Evolutionary conservation across 2,329 filamentous ascomycete species (phyloP), one percentile per base, ranked within the genome.

Genomic region (Xylariaceae sp.): DNA sequence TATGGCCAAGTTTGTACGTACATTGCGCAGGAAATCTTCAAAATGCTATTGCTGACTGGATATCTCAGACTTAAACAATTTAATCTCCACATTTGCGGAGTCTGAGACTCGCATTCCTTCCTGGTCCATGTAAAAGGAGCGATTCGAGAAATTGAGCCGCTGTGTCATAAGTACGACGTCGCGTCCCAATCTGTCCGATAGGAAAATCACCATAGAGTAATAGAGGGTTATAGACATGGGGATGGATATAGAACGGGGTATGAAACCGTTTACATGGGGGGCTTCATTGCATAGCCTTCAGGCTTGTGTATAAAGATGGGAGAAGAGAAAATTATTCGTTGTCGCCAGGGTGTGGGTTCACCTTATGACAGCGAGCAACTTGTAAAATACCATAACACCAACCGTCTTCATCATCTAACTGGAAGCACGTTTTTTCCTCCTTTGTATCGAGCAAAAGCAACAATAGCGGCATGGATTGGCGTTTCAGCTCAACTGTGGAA

Each of bases 1-100:
- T 84, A 92, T 92, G 89, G 90, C 89, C 88, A 92, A 92, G 85
- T 91, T 90, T 82, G 87, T 91, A 85, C 73, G 84, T 86, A 45
- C 47, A 16, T 26, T 7, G 36, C 39, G 21, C 60, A 47, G 24
- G 53, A 62, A 63, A 59, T 44, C 43, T 52, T 12, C 50, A 56
- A 39, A 28, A 28, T 5, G 23, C 17, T 9, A 50, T n/a, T 40
- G 12, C 56, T 48, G 53, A 65, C 65, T 57, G 62, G 45, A 4
- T 37, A 6, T 16, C 12, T 41, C 39, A 73, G 71, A 73, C 71
- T 58, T 73, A 73, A 72, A 62, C 65, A 64, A 50, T 56, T 61
- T 66, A 67, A 68, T 66, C 59, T 63, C 67, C 59, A 63, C 58
- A 64, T 54, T 66, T 66, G 61, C 59, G 67, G 67, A 68, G 62